Evolutionary conservation across 2,329 filamentous ascomycete species (phyloP).

Genomic region (Colletotrichum limetticola): DNA sequence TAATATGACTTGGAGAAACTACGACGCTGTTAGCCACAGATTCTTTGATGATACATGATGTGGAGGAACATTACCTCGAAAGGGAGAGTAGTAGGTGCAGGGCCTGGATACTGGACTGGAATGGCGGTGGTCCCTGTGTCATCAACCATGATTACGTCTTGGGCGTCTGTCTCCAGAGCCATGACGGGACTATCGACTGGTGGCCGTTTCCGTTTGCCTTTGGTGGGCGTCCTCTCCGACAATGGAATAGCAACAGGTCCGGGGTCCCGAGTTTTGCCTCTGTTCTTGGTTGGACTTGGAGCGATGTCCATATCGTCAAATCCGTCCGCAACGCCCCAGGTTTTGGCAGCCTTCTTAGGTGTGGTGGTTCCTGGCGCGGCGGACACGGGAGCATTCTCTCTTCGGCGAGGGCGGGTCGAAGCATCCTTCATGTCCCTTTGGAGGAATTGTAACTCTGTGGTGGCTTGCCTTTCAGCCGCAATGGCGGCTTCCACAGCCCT

Average conservation of each 20-base stretch:
- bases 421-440: slow-evolving; percentile 77
- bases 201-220: slow-evolving; percentile 77
- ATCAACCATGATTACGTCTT: slow-evolving; percentile 52
- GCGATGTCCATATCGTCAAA: slow-evolving; percentile 76
- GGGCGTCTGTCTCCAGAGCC: slow-evolving; percentile 64
- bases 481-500: slow-evolving; percentile 72
- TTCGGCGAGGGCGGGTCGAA: slow-evolving; percentile 58
- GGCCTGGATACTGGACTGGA: background rate
- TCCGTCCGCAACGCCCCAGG: slow-evolving; percentile 74
- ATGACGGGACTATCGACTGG: slow-evolving; percentile 73
- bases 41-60: background rate
- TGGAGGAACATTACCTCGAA: slow-evolving; percentile 55
- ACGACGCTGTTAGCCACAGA: slow-evolving; percentile 37
- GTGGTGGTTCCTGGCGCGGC: slow-evolving; percentile 52
- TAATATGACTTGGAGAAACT: slow-evolving; percentile 72
- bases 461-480: slow-evolving; percentile 71
- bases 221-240: slow-evolving; percentile 70
- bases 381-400: slow-evolving; percentile 46
- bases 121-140: slow-evolving; percentile 28
- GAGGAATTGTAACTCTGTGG: slow-evolving; percentile 78
- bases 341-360: slow-evolving; percentile 68
- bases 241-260: slow-evolving; percentile 56
- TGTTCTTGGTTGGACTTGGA: slow-evolving; percentile 64
- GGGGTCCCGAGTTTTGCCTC: slow-evolving; percentile 50
- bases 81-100: slow-evolving; percentile 40